A percentile compares a stretch with the other conserved stretches of the same genome.
Evolutionary conservation across 2,329 filamentous ascomycete genomes (phyloP).

Genomic region (Chrysosporium keratinophilum): DNA sequence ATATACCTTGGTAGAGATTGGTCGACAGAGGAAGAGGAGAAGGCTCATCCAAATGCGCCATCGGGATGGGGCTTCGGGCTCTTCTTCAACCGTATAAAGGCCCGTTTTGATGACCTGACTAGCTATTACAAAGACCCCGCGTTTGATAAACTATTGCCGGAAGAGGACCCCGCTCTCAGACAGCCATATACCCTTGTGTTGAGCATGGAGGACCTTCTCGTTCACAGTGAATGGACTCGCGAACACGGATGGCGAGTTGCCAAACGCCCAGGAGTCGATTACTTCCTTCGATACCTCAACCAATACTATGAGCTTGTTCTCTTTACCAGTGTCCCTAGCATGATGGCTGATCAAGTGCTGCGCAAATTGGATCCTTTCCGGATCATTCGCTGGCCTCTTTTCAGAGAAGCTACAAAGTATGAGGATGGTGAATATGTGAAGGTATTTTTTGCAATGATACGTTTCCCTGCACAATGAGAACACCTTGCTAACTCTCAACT

Average conservation of each 20-base stretch:
- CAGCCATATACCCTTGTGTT: conserved; percentile 88
- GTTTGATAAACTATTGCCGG: conserved; percentile 80
- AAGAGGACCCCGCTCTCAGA: conserved; percentile 60
- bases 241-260: conserved; percentile 93
- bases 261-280: conserved; percentile 90
- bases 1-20: conserved; percentile 80
- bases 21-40: conserved; percentile 63
- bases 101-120: conserved; percentile 63
- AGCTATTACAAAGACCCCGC: conserved; percentile 94
- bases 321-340: conserved; percentile 80
- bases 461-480: background rate
- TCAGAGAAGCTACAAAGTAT: conserved; percentile 93
- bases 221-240: conserved; percentile 89
- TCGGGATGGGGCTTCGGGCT: conserved; percentile 65
- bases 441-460: conserved; percentile 43
- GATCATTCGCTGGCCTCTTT: conserved; percentile 90
- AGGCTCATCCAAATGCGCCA: conserved; percentile 58
- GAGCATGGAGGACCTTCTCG: conserved; percentile 82
- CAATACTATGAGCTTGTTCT: conserved; percentile 97
- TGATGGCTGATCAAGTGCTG: conserved; percentile 75
- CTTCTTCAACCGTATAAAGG: conserved; percentile 71
- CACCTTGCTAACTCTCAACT: conserved; percentile 17
- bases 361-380: conserved; percentile 91
- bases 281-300: conserved; percentile 91
- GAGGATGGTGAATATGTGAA: conserved; percentile 95